These are phyloP conservation scores for Pelargonium nanum DNA, from an alignment of 345 rosid species.

Conservation along the genomic window DNA sequence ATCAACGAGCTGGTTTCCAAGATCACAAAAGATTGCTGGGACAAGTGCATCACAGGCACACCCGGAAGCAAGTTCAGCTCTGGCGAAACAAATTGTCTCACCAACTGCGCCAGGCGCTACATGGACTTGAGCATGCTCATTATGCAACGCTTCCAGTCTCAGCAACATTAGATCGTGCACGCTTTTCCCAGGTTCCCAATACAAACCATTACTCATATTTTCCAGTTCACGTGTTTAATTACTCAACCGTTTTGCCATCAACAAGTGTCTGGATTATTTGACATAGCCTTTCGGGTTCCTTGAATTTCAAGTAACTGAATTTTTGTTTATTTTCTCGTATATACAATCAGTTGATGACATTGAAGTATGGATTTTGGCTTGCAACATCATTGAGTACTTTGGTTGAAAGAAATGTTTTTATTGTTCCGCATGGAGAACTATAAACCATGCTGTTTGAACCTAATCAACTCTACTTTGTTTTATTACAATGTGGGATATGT, in stretches of 20 bases:
- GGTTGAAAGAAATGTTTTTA: too few relatives aligned
- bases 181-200: not conserved
- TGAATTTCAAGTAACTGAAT: not conserved
- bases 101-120: slow-evolving; percentile 71
- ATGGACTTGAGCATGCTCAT: slow-evolving; percentile 67
- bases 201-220: too few relatives aligned
- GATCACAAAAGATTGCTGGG: slow-evolving; percentile 86
- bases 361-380: too few relatives aligned
- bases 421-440: too few relatives aligned
- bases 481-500: too few relatives aligned
- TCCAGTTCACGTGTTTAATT: too few relatives aligned
- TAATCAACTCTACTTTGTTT: too few relatives aligned
- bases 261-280: not conserved
- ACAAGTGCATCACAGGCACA: slow-evolving; percentile 69
- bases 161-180: not conserved
- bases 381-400: too few relatives aligned
- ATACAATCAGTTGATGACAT: not conserved
- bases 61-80: slow-evolving; percentile 97
- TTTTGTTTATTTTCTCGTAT: not conserved
- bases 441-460: too few relatives aligned
- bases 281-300: not conserved
- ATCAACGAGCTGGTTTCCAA: slow-evolving; percentile 68
- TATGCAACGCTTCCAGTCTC: slow-evolving; percentile 67
- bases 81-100: slow-evolving; percentile 62
- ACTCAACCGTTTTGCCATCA: too few relatives aligned